Evolutionary conservation across 2,329 filamentous ascomycete genomes (phyloP), one percentile per base, ranked within the genome.

Genomic region (Alternaria alternata): DNA sequence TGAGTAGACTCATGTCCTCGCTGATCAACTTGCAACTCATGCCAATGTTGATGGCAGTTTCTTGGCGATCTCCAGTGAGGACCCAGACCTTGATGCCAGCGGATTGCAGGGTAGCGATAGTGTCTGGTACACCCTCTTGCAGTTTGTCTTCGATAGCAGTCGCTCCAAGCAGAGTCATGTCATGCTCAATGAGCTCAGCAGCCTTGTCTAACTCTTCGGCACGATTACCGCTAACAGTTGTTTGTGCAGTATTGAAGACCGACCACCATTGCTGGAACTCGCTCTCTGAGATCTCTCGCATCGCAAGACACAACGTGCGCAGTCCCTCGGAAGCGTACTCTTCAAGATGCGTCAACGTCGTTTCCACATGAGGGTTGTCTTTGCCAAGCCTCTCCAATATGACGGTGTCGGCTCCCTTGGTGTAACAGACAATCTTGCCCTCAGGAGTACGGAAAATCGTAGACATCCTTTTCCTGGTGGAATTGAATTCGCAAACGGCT

Each of bases 1-100:
- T 97, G 55, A 99, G 83, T 11, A 99, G 86, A 74, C 95, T 97
- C 95, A 99, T 99, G 72, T 99, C 96, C 80, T 99, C 95, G 68
- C 93, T 97, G 62, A 99, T 92, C 51, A 99, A 86, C 81, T 98
- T 98, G 82, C 95, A 99, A 78, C 93, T 97, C 95, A 99, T 99
- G 66, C 96, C 95, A 68, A 99, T 99, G 78, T 99, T 99, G 86
- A 99, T 99, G 57, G 95, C 95, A 28, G 95, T 99, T 80, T 99
- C 95, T 80, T 99, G 96, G 72, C 95, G 88, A 83, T 99, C 95
- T 71, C 95, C 95, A 39, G 95, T 99, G 78, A 99, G 81, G 20
- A 99, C 95, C 95, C 95, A 99, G 56, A 99, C 90, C 81, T 99
- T 99, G 84, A 99, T 98, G 54, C 94, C 94, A 24, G 96, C 95